These are phyloP conservation scores for Eucalyptus curtisii DNA, from an alignment of 345 rosid genomes.

Conservation along the genomic window DNA sequence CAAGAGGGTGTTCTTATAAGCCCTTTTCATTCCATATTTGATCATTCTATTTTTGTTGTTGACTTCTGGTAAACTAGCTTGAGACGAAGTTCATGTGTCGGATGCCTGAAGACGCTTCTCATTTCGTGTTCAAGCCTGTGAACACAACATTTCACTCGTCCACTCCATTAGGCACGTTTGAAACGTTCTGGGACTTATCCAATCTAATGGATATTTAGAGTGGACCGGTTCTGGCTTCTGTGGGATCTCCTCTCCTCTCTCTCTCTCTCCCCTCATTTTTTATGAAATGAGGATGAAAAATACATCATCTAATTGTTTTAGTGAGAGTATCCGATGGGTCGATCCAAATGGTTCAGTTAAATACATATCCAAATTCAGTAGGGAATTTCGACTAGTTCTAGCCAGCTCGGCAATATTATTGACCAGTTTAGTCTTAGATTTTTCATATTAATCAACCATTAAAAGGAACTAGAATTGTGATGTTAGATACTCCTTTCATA, in stretches of 20 bases:
- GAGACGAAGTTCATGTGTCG: neutral
- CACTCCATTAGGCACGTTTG: neutral
- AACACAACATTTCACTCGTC: neutral
- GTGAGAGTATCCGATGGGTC: neutral
- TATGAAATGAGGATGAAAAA: neutral
- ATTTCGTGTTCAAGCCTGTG: neutral
- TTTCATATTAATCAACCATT: neutral
- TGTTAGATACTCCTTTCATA: neutral
- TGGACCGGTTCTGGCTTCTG: neutral
- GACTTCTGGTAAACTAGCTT: neutral
- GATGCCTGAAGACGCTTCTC: neutral
- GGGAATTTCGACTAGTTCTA: neutral
- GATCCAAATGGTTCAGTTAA: neutral
- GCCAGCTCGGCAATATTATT: neutral
- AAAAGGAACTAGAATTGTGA: neutral
- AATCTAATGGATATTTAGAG: neutral
- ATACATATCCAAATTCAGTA: neutral
- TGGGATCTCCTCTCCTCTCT: neutral
- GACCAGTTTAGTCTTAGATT: neutral
- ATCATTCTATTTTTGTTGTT: neutral
- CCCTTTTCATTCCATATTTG: neutral
- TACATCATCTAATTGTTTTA: neutral
- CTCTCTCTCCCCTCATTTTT: rapidly evolving
- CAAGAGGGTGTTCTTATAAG: neutral
- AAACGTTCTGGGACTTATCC: neutral